Conservation (phyloP, 2,329 filamentous ascomycete genomes). For the Ciborinia camelliae region DNA sequence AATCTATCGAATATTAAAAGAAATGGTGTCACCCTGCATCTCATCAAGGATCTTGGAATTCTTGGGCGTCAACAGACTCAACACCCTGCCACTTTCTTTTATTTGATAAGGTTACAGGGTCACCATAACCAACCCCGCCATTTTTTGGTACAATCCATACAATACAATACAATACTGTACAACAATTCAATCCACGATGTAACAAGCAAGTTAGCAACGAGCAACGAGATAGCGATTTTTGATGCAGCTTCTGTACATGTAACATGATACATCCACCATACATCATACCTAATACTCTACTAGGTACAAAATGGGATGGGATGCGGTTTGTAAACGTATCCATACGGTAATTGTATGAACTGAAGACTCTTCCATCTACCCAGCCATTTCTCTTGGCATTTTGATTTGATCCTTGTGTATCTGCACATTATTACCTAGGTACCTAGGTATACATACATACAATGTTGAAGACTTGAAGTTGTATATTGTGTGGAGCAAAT, state of each 20-base stretch:
- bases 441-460: too few species aligned
- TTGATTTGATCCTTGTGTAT: not conserved
- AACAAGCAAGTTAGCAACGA: too few species aligned
- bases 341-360: not conserved
- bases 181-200: too few species aligned
- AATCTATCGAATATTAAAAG: not conserved
- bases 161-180: too few species aligned
- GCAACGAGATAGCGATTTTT: not conserved
- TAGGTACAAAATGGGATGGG: not conserved
- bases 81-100: slow-evolving; percentile 18
- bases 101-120: not conserved
- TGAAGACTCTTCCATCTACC: not conserved
- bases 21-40: slow-evolving; percentile 14
- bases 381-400: slow-evolving; percentile 6
- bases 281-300: too few species aligned
- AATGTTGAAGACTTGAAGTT: not conserved
- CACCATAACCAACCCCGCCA: slow-evolving; percentile 17
- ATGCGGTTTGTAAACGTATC: not conserved
- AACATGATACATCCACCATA: too few species aligned
- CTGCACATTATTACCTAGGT: not conserved
- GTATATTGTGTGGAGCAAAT: not conserved
- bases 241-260: too few species aligned
- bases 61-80: slow-evolving; percentile 9
- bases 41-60: not conserved
- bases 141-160: too few species aligned